phyloP scores from a whole-genome alignment of 768 basidiomycete species.

The Tulasnella calospora region DNA sequence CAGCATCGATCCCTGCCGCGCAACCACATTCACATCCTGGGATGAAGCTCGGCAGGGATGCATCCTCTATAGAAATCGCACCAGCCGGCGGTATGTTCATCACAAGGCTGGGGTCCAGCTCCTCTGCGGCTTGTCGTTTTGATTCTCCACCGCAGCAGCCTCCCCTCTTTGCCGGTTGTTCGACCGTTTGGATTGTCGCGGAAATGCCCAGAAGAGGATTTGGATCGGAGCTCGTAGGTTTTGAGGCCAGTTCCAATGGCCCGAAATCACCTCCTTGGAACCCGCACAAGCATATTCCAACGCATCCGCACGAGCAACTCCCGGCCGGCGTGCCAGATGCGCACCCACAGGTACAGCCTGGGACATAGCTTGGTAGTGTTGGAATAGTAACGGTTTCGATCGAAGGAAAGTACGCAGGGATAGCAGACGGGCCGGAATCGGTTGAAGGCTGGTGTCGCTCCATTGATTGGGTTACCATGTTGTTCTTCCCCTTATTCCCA shows the following conservation, averaged over 20 bases:
- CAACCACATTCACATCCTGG: conserved; percentile 1
- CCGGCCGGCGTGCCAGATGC: background rate
- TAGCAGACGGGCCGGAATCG: background rate
- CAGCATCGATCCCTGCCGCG: conserved; percentile 1
- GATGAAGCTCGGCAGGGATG: conserved; percentile 1
- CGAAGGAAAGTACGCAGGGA: background rate
- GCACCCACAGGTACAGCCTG: conserved; percentile 22
- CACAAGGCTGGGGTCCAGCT: background rate
- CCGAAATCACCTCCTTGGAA: background rate
- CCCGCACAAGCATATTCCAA: conserved; percentile 16
- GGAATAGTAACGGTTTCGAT: background rate
- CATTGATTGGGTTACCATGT: background rate
- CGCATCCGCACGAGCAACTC: conserved; percentile 15
- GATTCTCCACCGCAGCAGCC: background rate
- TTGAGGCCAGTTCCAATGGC: background rate
- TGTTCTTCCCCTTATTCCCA: background rate
- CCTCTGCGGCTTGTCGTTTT: background rate
- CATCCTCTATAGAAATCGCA: background rate
- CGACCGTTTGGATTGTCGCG: background rate
- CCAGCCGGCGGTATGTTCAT: background rate
- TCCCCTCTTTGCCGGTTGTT: background rate
- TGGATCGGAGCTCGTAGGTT: background rate
- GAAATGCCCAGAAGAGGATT: background rate
- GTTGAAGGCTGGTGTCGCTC: background rate
- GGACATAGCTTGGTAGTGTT: conserved; percentile 13